Percentiles rank a stretch among this genome's conserved stretches.
Evolutionary conservation across 148 eudicot species (phyloP).

Genomic region (Amaranthus cruentus): DNA sequence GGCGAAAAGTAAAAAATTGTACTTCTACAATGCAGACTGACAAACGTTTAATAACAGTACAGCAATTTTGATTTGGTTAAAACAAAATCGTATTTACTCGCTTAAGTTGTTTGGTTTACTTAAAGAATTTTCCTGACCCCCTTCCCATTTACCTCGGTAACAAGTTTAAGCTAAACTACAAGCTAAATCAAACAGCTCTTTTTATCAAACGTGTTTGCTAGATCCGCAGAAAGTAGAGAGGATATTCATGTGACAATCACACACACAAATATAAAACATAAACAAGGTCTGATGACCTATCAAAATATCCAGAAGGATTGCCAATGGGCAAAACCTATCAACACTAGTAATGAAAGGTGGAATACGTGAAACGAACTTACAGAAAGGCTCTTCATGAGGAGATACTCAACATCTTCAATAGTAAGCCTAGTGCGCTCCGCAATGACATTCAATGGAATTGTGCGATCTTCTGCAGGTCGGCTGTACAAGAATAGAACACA

Average conservation of each 20-base stretch:
- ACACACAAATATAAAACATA: not conserved
- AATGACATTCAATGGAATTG: slow-evolving; percentile 73
- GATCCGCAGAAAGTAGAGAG: no score
- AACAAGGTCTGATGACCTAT: not conserved
- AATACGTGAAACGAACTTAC: slow-evolving; percentile 33
- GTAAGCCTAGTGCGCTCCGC: slow-evolving; percentile 76
- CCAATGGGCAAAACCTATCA: not conserved
- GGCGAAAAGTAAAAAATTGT: no score
- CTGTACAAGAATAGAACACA: slow-evolving; percentile 38
- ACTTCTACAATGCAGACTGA: no score
- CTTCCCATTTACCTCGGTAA: no score
- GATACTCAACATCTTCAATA: slow-evolving; percentile 88
- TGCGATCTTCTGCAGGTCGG: slow-evolving; percentile 86
- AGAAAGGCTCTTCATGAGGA: slow-evolving; percentile 97
- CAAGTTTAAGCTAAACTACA: no score
- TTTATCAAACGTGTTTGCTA: no score
- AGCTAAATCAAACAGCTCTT: no score
- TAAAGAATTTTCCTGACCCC: no score
- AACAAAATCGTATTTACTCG: no score
- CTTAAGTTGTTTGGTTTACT: no score
- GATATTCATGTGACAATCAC: not conserved
- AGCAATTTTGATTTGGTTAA: no score
- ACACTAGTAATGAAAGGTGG: not conserved
- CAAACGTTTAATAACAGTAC: no score
- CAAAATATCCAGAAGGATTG: not conserved